These are phyloP conservation scores for Helotiales sp. DNA, from an alignment of 2,329 filamentous ascomycete species.

Conservation along the genomic window DNA sequence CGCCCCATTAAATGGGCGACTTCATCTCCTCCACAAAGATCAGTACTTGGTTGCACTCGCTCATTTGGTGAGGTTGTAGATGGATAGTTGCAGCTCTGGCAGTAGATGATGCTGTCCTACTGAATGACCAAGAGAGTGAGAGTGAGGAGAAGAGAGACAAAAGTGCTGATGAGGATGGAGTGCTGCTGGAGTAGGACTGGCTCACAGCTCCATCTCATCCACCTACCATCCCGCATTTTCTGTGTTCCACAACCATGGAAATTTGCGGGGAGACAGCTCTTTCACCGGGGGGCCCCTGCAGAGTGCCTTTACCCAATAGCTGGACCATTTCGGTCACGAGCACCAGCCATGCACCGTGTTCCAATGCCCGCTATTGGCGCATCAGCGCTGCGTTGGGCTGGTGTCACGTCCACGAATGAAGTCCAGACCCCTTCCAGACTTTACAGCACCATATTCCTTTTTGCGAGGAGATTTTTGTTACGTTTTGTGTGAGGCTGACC, in stretches of 20 bases:
- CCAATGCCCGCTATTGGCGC: constrained; percentile 9
- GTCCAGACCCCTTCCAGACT: constrained; percentile 25
- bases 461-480: constrained; percentile 33
- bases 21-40: constrained; percentile 44
- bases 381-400: neutral
- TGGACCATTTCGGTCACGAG: constrained; percentile 26
- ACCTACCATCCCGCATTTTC: constrained; percentile 28
- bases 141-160: constrained; percentile 9
- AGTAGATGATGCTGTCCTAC: constrained; percentile 3
- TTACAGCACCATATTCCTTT: constrained; percentile 30
- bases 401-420: constrained; percentile 16
- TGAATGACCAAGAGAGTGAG: constrained; percentile 2
- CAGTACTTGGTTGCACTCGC: constrained; percentile 40
- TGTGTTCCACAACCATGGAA: constrained; percentile 20
- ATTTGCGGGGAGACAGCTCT: constrained; percentile 33
- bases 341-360: neutral
- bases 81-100: constrained; percentile 26
- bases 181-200: constrained; percentile 4
- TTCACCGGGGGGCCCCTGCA: constrained; percentile 21
- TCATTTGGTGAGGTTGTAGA: constrained; percentile 33
- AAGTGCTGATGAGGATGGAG: neutral
- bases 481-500: constrained; percentile 34
- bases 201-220: constrained; percentile 5
- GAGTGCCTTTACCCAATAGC: constrained; percentile 19
- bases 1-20: constrained; percentile 35